Base-by-base conservation (phyloP, 176 grass and related monocot species). In the Microstegium vimineum region DNA sequence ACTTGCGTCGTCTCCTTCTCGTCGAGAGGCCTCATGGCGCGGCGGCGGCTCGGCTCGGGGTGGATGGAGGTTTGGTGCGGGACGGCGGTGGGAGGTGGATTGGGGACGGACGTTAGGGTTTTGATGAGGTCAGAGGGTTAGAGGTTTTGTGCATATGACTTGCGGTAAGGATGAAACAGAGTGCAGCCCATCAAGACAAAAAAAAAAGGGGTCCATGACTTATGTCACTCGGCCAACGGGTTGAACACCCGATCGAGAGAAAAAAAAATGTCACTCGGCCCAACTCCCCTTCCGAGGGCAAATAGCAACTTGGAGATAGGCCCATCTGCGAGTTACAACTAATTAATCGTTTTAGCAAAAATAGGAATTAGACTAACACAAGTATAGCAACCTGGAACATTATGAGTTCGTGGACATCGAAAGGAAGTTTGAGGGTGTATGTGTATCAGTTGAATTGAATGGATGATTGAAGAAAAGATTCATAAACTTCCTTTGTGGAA, bases 1-100 rank as follows among this genome's bases (percentile, higher is more conserved):
- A 97, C 90, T 52, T 56, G 52, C 28, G 81, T 90, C 28, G 92
- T 98, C 84, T 98, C 95, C 25, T 98, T 94, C 86, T 98, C 95
- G 86, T 98, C 95, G 20, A 98, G 84, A 2, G 95, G 83, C 22
- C 92, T 70, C 92, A 98, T 98, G 82, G 54, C 10, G 26, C 69
- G 38, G 3, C 22, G 68, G 15, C 46, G 46, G 46, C 46, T 17
- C 46, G 16, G 69, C 15, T 30, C 14, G 25, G n/a, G 69, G 26
- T 0, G 31, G 63, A 1, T 5, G 41, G 41, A 47, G 17, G 31
- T 35, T 36, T 36, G 31, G 49, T n/a, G 47, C 28, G 28, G 3
- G 49, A 17, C 31, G 73, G 73, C 73, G 49, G 73, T 8, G 77
- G 30, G 6, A 8, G 12, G 47, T 3, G 0, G 37, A 16, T 61